Conservation (phyloP, 768 basidiomycete species). For the Lentinula sp. region DNA sequence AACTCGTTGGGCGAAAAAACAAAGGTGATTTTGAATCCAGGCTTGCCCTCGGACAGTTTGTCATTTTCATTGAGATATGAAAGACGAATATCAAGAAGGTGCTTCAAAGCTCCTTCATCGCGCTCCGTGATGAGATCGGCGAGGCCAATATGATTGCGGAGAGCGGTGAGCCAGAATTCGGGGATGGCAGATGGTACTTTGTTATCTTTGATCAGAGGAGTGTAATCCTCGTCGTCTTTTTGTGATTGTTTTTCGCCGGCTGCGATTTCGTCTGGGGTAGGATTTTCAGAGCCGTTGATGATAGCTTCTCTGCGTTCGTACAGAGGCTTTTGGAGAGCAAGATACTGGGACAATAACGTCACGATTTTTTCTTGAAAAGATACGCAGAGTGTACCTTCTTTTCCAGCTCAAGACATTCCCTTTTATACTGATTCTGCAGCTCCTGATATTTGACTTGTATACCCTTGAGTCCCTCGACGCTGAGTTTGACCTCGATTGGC, state of each 20-base stretch:
- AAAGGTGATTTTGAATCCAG: conserved; percentile 92
- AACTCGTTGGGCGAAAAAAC: conserved; percentile 76
- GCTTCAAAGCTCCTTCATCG: conserved; percentile 81
- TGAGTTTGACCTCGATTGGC: conserved; percentile 73
- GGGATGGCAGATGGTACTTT: conserved; percentile 55
- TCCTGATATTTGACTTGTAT: conserved; percentile 89
- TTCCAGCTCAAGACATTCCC: conserved; percentile 92
- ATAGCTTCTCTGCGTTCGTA: conserved; percentile 84
- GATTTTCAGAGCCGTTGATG: conserved; percentile 68
- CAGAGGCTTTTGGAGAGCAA: conserved; percentile 71
- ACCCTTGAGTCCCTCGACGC: conserved; percentile 89
- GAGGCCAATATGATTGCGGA: conserved; percentile 86
- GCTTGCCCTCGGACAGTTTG: conserved; percentile 52
- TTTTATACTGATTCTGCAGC: conserved; percentile 90
- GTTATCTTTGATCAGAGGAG: conserved; percentile 49
- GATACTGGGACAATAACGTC: conserved; percentile 42
- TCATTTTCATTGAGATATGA: conserved; percentile 52
- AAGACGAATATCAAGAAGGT: conserved; percentile 74
- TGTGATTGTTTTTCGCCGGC: conserved; percentile 67
- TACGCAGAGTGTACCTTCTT: conserved; percentile 63
- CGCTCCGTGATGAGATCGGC: conserved; percentile 89
- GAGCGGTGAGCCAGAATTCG: conserved; percentile 96
- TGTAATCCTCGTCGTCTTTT: conserved; percentile 73
- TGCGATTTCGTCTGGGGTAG: conserved; percentile 77
- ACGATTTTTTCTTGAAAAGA: conserved; percentile 8